phyloP scores from a whole-genome alignment of 495 filamentous ascomycete genomes.

The Pyronema omphalodes region DNA sequence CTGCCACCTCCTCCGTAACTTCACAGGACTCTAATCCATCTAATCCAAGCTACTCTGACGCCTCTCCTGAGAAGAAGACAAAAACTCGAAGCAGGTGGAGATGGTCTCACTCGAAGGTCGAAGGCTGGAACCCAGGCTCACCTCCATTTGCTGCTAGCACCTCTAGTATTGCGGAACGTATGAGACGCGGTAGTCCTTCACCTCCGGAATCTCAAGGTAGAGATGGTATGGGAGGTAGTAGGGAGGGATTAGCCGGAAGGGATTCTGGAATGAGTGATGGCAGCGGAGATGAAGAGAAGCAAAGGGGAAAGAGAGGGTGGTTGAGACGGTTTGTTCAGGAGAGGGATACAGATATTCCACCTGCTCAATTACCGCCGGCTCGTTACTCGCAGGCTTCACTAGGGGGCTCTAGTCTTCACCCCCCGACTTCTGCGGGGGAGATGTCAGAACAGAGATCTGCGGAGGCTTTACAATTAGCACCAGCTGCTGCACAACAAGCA shows the following conservation, averaged over 20 bases:
- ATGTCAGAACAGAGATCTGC: no score
- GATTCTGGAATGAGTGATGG: conserved; percentile 35
- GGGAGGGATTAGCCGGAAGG: conserved; percentile 27
- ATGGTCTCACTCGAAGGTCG: conserved; percentile 46
- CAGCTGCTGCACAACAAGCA: no score
- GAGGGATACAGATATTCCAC: no score
- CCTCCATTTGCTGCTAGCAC: conserved; percentile 41
- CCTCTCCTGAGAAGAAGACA: conserved; percentile 38
- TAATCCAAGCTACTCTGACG: conserved; percentile 10
- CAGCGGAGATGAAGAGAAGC: conserved; percentile 36
- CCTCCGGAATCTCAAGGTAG: conserved; percentile 19
- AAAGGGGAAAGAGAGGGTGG: conserved; percentile 9
- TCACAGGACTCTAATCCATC: conserved; percentile 21
- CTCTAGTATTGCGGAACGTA: conserved; percentile 47
- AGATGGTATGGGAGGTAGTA: no score
- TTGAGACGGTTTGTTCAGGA: no score
- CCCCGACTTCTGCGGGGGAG: no score
- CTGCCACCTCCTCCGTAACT: conserved; percentile 23
- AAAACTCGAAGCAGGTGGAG: conserved; percentile 47
- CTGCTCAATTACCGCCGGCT: no score
- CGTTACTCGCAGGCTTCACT: no score
- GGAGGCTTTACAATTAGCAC: no score
- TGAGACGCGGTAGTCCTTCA: conserved; percentile 17
- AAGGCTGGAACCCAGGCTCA: conserved; percentile 26
- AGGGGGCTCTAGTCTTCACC: no score